Base-by-base conservation (phyloP, 768 basidiomycete species). In the Leccinellum luteum region DNA sequence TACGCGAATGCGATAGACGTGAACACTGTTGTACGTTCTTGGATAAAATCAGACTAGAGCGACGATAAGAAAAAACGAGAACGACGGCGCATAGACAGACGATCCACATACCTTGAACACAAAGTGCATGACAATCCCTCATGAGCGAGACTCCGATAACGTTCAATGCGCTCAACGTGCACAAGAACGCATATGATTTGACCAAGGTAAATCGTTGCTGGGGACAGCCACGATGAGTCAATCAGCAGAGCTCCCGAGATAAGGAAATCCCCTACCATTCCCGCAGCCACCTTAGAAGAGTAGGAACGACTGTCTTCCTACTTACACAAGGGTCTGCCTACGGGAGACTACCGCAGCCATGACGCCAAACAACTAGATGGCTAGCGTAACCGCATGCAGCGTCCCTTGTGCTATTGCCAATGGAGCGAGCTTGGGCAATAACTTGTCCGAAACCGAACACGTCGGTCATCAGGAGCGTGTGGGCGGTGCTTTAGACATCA, bases 1-100 rank as follows among this genome's bases (percentile, higher is more conserved):
- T 86, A 94, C 14, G 80, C 77, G 68, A 87, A 88, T 3, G 85
- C 82, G 62, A 90, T 64, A 48, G 79, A 60, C n/a, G 82, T 79
- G 77, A 92, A 90, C 58, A 82, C 48, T 8, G 64, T 58, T 3
- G 72, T 71, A 59, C 91, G 92, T 56, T 83, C 80, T 3, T 58
- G 58, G 25, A 93, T 77, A 54, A 91, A 75, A 28, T 82, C 79
- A 49, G 74, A 73, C 90, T 90, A 57, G 1, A 10, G 6, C 1
- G 6, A 52, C 3, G 17, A 27, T 65, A 48, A 59, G 60, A 31
- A 31, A 34, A 3, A 3, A 35, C n/a, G n/a, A n/a, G n/a, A n/a
- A n/a, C 51, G 19, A 51, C 8, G 2, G 45, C 27, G 4, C 4
- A 4, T 23, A 25, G 23, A 47, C 14, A 25, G 10, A 21, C 10